Conservation (phyloP, 257 asterid genomes). For the Ophiorrhiza pumila region DNA sequence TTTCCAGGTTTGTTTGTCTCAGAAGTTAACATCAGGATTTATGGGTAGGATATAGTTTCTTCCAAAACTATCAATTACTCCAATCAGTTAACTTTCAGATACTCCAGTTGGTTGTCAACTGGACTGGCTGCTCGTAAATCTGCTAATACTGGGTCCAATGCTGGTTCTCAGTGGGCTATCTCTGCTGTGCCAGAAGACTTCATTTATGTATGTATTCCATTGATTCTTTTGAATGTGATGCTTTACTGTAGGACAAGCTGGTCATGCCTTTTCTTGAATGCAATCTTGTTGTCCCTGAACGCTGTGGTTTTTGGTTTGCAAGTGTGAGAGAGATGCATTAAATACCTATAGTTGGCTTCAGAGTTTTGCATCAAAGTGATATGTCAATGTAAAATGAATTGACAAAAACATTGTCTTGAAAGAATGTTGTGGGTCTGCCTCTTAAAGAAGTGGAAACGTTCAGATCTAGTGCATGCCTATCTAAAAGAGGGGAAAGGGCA, state of each 20-base stretch:
- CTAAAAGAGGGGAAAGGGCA: not conserved
- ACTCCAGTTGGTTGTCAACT: conserved; percentile 78
- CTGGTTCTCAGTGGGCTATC: conserved; percentile 83
- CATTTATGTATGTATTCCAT: conserved; percentile 55
- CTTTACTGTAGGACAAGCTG: conserved; percentile 16
- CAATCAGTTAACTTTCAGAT: conserved; percentile 41
- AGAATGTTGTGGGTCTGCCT: no score
- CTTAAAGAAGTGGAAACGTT: not conserved
- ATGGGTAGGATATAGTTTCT: not conserved
- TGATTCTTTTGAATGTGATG: conserved; percentile 8
- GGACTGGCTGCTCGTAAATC: conserved; percentile 77
- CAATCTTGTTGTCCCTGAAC: not conserved
- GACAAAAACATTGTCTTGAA: no score
- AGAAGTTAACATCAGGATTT: not conserved
- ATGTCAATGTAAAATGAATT: no score
- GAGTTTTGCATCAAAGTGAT: no score
- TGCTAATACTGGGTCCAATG: conserved; percentile 46
- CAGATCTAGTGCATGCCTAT: not conserved
- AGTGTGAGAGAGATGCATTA: not conserved
- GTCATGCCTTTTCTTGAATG: not conserved
- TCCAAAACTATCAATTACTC: not conserved
- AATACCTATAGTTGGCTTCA: no score
- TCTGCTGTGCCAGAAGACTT: conserved; percentile 85
- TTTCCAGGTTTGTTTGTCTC: conserved; percentile 65
- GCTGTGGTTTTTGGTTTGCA: not conserved